Evolutionary conservation across 2,329 filamentous ascomycete genomes (phyloP).

Genomic region (Fusarium xyrophilum): DNA sequence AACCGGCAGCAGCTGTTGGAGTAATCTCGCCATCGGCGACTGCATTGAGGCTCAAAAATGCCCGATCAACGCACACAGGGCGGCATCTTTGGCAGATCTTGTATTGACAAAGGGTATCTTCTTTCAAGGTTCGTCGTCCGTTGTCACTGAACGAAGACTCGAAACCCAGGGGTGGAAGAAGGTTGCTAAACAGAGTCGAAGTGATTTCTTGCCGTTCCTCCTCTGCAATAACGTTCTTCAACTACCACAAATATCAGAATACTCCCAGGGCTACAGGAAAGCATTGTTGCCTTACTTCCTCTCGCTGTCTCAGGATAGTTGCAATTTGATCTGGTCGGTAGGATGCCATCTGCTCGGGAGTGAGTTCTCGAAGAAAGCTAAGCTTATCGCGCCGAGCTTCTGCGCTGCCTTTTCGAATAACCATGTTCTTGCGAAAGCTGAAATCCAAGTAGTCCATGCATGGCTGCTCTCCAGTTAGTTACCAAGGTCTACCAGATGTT

Average conservation of each 20-base stretch:
- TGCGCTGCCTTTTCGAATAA: constrained; percentile 49
- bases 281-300: constrained; percentile 49
- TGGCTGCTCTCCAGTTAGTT: constrained; percentile 31
- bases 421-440: constrained; percentile 44
- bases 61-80: constrained; percentile 51
- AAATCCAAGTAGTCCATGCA: constrained; percentile 48
- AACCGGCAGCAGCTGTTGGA: constrained; percentile 58
- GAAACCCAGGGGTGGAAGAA: constrained; percentile 25
- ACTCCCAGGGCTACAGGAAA: too few relatives aligned
- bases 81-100: constrained; percentile 60
- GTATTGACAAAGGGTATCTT: constrained; percentile 56
- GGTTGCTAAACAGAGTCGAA: constrained; percentile 29
- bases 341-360: constrained; percentile 48
- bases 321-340: constrained; percentile 59
- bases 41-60: constrained; percentile 58
- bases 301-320: constrained; percentile 57
- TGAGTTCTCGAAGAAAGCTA: constrained; percentile 55
- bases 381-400: constrained; percentile 52
- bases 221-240: constrained; percentile 42
- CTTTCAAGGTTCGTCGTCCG: constrained; percentile 50
- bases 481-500: not conserved
- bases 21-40: constrained; percentile 58
- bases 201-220: constrained; percentile 39
- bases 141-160: constrained; percentile 20
- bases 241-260: constrained; percentile 7